Conservation (phyloP, 2,329 filamentous ascomycete genomes). For the Ceratocystis alfenasii region DNA sequence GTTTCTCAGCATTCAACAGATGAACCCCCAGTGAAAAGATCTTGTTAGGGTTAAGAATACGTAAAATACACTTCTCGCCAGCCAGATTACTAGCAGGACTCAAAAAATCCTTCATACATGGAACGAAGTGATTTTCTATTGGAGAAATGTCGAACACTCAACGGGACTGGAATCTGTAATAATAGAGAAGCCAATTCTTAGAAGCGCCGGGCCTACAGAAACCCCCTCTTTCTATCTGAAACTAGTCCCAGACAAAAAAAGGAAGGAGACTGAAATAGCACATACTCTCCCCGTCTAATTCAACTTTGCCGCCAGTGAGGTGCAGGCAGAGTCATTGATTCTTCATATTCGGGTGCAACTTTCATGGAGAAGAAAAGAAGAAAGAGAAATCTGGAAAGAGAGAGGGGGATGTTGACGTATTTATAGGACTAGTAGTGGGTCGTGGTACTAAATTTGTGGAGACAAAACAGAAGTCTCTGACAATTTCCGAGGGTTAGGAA, state of each 20-base stretch:
- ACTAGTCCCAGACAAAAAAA: conserved; percentile 1
- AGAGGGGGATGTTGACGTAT: conserved; percentile 10
- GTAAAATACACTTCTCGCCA: no score
- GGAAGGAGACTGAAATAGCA: conserved; percentile 27
- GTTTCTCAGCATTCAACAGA: no score
- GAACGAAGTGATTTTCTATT: neutral
- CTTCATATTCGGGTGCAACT: conserved; percentile 46
- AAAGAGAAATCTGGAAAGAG: conserved; percentile 27
- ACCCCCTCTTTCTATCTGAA: conserved; percentile 22
- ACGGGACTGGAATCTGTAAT: conserved; percentile 43
- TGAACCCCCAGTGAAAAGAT: no score
- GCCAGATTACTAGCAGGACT: neutral
- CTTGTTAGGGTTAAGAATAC: no score
- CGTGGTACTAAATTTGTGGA: neutral
- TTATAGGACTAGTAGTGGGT: conserved; percentile 10
- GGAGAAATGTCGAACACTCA: conserved; percentile 45
- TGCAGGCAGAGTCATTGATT: conserved; percentile 39
- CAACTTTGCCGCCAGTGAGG: conserved; percentile 41
- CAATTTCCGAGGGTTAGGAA: neutral
- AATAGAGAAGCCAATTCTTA: conserved; percentile 50
- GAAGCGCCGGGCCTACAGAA: conserved; percentile 38
- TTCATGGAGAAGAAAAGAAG: conserved; percentile 33
- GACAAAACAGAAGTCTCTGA: neutral
- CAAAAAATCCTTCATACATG: neutral
- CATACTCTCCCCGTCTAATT: conserved; percentile 47